These are phyloP conservation scores for Chalaropsis ovoidea DNA, from an alignment of 2,329 filamentous ascomycete species.

Conservation along the genomic window DNA sequence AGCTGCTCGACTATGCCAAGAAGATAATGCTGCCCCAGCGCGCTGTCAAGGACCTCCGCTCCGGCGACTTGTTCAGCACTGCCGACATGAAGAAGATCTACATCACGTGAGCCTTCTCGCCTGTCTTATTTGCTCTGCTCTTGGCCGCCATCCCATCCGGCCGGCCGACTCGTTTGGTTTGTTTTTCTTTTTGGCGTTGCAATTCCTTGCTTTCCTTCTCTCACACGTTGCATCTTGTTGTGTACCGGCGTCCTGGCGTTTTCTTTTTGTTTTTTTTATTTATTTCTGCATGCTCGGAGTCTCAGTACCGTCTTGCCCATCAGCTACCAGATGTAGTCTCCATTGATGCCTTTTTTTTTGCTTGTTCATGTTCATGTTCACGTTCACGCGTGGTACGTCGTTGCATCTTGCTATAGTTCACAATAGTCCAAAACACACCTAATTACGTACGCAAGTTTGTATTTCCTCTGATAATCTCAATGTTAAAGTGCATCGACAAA, in stretches of 20 bases:
- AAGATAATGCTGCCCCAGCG: slow-evolving; percentile 62
- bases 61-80: slow-evolving; percentile 54
- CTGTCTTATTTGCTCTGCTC: background rate
- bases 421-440: too few species aligned
- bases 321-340: background rate
- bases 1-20: slow-evolving; percentile 63
- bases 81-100: slow-evolving; percentile 73
- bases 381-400: too few species aligned
- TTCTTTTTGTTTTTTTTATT: background rate
- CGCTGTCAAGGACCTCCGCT: slow-evolving; percentile 67
- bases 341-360: background rate
- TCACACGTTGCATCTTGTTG: too few species aligned
- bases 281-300: background rate
- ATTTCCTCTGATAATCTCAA: background rate
- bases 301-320: background rate
- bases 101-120: slow-evolving; percentile 52
- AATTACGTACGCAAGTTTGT: background rate
- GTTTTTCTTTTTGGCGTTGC: too few species aligned
- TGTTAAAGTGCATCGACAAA: background rate
- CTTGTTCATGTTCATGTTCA: background rate
- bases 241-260: background rate
- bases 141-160: too few species aligned
- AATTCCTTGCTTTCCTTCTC: background rate
- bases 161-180: too few species aligned
- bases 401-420: too few species aligned